A percentile compares a stretch with the other conserved stretches of the same genome.
Evolutionary conservation across 495 filamentous ascomycete species (phyloP).

Genomic region (Xylaria curta): DNA sequence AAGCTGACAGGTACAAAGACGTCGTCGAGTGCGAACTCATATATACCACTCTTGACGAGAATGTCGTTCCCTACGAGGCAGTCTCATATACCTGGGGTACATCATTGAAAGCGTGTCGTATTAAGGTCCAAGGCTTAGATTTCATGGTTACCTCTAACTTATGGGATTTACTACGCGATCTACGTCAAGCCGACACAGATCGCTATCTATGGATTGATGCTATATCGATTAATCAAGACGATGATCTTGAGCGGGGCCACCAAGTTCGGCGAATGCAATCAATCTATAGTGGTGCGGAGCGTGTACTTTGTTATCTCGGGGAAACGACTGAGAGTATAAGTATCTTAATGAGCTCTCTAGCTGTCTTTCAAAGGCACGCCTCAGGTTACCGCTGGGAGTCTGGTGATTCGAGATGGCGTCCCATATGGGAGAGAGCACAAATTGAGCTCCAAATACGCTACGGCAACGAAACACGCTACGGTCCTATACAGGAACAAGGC

Average conservation of each 20-base stretch:
- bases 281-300: slow-evolving; percentile 31
- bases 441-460: not conserved
- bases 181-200: slow-evolving; percentile 25
- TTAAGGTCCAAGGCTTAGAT: slow-evolving; percentile 16
- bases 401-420: slow-evolving; percentile 15
- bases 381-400: not conserved
- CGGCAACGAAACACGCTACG: not conserved
- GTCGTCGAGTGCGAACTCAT: slow-evolving; percentile 30
- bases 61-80: slow-evolving; percentile 23
- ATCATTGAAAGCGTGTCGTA: not conserved
- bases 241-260: slow-evolving; percentile 29
- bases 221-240: slow-evolving; percentile 25
- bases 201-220: slow-evolving; percentile 32
- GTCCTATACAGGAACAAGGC: slow-evolving; percentile 7
- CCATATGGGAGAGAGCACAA: slow-evolving; percentile 13
- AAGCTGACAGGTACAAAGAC: not conserved
- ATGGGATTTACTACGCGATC: slow-evolving; percentile 22
- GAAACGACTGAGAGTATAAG: not conserved
- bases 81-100: slow-evolving; percentile 29
- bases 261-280: slow-evolving; percentile 31
- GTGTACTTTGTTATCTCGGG: slow-evolving; percentile 11
- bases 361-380: not conserved
- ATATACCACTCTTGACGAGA: slow-evolving; percentile 18
- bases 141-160: slow-evolving; percentile 29
- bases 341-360: not conserved